These are phyloP conservation scores for Curvularia sp. DNA, from an alignment of 2,329 filamentous ascomycete genomes.

Conservation along the genomic window DNA sequence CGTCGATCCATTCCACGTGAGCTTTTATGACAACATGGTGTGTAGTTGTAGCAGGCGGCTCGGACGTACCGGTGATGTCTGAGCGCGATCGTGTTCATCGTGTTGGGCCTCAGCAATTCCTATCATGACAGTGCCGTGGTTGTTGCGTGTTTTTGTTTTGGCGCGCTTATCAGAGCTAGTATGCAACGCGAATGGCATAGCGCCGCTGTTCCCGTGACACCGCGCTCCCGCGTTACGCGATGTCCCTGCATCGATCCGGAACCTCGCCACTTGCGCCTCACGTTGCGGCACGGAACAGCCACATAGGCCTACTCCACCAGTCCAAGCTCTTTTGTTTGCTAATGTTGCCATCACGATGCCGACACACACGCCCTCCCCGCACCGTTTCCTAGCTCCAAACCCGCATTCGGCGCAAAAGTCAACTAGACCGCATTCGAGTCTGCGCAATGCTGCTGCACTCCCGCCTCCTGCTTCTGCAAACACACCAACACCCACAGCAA, in stretches of 20 bases:
- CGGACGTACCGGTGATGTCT: neutral
- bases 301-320: neutral
- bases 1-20: slow-evolving; percentile 5
- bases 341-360: slow-evolving; percentile 32
- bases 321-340: neutral
- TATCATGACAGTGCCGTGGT: neutral
- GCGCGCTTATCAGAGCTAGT: neutral
- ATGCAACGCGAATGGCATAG: neutral
- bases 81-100: neutral
- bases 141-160: neutral
- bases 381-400: slow-evolving; percentile 43
- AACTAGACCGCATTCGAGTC: slow-evolving; percentile 34
- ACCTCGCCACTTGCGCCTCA: slow-evolving; percentile 10
- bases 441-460: slow-evolving; percentile 31
- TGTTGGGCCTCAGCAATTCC: slow-evolving; percentile 3
- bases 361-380: slow-evolving; percentile 41
- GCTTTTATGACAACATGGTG: too few species aligned
- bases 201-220: slow-evolving; percentile 16
- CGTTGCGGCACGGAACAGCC: neutral
- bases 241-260: neutral
- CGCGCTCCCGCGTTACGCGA: slow-evolving; percentile 25
- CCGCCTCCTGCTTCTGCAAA: slow-evolving; percentile 17
- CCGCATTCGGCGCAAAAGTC: slow-evolving; percentile 26
- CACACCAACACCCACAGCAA: neutral
- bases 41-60: neutral